Conservation (phyloP, 2,329 filamentous ascomycete species). For the Bipolaris sorokiniana region DNA sequence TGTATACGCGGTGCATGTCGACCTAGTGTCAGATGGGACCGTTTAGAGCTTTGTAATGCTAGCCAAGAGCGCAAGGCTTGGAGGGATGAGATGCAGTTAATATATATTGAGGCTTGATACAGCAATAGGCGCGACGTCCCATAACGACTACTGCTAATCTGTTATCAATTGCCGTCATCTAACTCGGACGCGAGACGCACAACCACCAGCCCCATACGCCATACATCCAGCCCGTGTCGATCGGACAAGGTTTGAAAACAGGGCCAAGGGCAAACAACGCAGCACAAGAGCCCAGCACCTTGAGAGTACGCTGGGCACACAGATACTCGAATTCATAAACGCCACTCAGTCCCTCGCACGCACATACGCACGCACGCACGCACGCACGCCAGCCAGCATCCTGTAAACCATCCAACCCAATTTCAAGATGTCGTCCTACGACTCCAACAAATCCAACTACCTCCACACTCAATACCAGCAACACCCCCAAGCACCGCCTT, state of each 20-base stretch:
- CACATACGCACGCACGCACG: too few species aligned
- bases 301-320: too few species aligned
- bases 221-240: constrained; percentile 11
- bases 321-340: constrained; percentile 3
- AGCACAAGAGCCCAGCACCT: not conserved
- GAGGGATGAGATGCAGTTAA: not conserved
- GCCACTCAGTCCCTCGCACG: not conserved
- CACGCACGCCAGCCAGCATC: too few species aligned
- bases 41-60: constrained; percentile 2
- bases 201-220: constrained; percentile 17
- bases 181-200: not conserved
- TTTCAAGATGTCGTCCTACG: constrained; percentile 32
- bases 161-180: not conserved
- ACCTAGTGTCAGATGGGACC: constrained; percentile 12
- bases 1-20: constrained; percentile 11
- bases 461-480: constrained; percentile 20
- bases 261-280: not conserved
- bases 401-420: not conserved
- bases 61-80: not conserved
- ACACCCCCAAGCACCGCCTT: constrained; percentile 20
- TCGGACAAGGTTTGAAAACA: constrained; percentile 15
- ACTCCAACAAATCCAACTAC: constrained; percentile 25
- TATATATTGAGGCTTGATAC: not conserved
- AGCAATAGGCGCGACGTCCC: not conserved
- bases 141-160: not conserved